Evolutionary conservation across 208 protist species (phyloP).

Genomic region (Naegleria gruberi): DNA sequence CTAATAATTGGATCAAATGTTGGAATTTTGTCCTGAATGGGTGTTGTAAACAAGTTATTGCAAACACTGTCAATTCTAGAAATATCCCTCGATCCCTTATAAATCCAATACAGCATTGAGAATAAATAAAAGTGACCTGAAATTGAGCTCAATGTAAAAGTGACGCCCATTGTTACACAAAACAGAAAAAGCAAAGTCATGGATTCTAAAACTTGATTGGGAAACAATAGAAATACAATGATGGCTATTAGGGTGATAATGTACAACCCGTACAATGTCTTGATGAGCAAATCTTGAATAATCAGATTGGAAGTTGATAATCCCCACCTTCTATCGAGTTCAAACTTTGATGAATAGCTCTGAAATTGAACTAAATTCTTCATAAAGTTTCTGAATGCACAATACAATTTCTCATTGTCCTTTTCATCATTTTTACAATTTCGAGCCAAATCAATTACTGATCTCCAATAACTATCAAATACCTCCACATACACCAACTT

Average conservation of each 20-base stretch:
- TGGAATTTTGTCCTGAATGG: not conserved
- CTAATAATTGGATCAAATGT: not conserved
- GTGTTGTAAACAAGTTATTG: not conserved
- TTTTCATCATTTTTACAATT: not conserved
- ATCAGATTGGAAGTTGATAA: not conserved
- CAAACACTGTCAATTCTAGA: not conserved
- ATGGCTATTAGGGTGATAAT: not conserved
- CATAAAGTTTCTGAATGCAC: not conserved
- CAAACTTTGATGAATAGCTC: not conserved
- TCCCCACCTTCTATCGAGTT: not conserved
- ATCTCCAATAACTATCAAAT: not conserved
- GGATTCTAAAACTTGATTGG: not conserved
- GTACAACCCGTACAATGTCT: not conserved
- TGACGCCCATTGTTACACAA: not conserved
- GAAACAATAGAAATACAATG: not conserved
- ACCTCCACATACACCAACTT: not conserved
- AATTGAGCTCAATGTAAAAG: not conserved
- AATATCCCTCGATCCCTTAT: not conserved
- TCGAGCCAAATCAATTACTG: not conserved
- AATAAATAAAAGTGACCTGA: not conserved
- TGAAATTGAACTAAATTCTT: not conserved
- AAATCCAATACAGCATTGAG: not conserved
- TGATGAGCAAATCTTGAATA: not conserved
- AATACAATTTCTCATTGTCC: not conserved
- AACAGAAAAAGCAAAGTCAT: not conserved